These are phyloP conservation scores for Schizopora paradoxa DNA, from an alignment of 1,284 basidiomycete species.

Conservation along the genomic window DNA sequence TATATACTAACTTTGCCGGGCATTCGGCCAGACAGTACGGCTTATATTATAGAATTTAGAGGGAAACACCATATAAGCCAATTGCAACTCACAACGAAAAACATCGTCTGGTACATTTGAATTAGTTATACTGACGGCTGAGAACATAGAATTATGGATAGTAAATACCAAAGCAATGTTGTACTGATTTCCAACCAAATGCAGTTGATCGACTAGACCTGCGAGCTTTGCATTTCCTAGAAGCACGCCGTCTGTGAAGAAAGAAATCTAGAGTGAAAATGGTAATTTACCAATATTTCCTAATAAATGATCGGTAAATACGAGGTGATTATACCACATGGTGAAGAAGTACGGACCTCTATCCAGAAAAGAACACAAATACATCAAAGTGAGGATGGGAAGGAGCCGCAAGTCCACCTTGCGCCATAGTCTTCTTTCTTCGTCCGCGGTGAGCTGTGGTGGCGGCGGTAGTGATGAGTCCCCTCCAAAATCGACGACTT, in stretches of 20 bases:
- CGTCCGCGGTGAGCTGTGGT: slow-evolving; percentile 40
- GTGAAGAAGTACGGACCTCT: slow-evolving; percentile 36
- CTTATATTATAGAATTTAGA: slow-evolving; percentile 26
- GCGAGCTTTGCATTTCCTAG: slow-evolving; percentile 63
- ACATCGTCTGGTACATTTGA: slow-evolving; percentile 57
- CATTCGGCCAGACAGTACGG: slow-evolving; percentile 60
- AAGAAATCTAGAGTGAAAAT: neutral
- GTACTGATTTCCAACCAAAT: slow-evolving; percentile 53
- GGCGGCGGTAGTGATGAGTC: slow-evolving; percentile 40
- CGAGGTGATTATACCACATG: neutral
- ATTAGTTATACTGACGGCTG: neutral
- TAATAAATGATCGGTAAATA: slow-evolving; percentile 20
- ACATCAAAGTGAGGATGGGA: slow-evolving; percentile 62
- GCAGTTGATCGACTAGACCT: slow-evolving; percentile 47
- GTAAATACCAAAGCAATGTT: slow-evolving; percentile 55
- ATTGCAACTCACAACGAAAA: slow-evolving; percentile 51
- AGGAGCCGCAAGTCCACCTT: slow-evolving; percentile 61
- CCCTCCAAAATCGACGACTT: slow-evolving; percentile 32
- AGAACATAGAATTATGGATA: neutral
- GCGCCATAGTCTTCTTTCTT: slow-evolving; percentile 54
- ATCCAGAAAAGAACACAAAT: slow-evolving; percentile 61
- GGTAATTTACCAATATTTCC: slow-evolving; percentile 49
- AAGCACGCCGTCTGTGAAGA: neutral
- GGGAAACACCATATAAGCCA: neutral
- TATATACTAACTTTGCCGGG: slow-evolving; percentile 46